These are phyloP conservation scores for Ganoderma boninense DNA, from an alignment of 1,284 basidiomycete species.

Conservation along the genomic window DNA sequence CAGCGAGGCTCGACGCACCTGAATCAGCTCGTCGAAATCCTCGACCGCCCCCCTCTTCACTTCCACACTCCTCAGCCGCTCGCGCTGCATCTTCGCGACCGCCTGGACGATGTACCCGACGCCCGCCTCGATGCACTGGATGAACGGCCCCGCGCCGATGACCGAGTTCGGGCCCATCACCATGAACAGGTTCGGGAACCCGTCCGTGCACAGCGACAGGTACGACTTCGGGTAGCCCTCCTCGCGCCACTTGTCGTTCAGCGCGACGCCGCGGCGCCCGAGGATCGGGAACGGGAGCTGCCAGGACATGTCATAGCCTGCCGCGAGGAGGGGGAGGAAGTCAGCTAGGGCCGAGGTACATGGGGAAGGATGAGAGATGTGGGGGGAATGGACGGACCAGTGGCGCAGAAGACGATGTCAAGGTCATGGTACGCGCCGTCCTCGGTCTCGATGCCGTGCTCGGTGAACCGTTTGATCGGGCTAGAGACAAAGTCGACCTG, in stretches of 20 bases:
- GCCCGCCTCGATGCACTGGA: constrained; percentile 62
- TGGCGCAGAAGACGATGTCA: constrained; percentile 56
- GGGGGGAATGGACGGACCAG: constrained; percentile 33
- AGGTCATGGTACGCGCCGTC: constrained; percentile 63
- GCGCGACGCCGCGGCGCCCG: constrained; percentile 55
- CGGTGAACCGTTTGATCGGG: constrained; percentile 59
- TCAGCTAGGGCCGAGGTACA: too few relatives aligned
- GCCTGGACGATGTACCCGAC: constrained; percentile 61
- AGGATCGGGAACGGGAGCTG: constrained; percentile 59
- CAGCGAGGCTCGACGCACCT: too few relatives aligned
- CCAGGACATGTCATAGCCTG: constrained; percentile 63
- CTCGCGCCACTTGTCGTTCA: constrained; percentile 53
- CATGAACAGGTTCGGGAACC: constrained; percentile 71
- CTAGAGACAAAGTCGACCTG: constrained; percentile 63
- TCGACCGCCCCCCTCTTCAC: constrained; percentile 10
- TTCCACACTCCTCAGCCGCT: constrained; percentile 63
- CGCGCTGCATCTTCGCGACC: constrained; percentile 65
- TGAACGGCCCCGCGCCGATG: constrained; percentile 59
- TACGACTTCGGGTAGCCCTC: constrained; percentile 63
- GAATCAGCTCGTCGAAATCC: constrained; percentile 15
- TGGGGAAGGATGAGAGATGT: not conserved
- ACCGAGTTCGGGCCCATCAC: constrained; percentile 63
- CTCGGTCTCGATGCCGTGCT: constrained; percentile 60
- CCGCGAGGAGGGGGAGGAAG: not conserved
- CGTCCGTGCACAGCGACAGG: constrained; percentile 60